Conservation (phyloP, 768 basidiomycete species). For the Auricularia heimuer region DNA sequence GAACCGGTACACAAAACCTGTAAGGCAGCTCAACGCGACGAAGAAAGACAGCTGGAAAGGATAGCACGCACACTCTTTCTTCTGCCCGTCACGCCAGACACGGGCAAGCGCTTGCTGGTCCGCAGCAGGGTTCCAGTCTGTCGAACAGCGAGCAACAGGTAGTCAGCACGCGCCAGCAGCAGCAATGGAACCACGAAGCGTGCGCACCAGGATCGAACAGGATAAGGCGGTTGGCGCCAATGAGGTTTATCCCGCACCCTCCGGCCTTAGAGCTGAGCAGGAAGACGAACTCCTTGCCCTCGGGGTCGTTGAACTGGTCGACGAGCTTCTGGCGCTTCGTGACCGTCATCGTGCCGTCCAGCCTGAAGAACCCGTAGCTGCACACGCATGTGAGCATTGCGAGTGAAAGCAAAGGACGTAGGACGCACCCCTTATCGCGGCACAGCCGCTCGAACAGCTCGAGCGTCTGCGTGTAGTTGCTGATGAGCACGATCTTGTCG, state of each 20-base stretch:
- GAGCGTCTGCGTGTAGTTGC: constrained; percentile 92
- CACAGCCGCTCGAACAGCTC: constrained; percentile 89
- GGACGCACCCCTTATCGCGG: constrained; percentile 64
- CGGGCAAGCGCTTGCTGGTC: constrained; percentile 97
- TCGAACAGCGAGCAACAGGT: not conserved
- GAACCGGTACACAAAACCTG: constrained; percentile 97
- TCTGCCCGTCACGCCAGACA: constrained; percentile 99
- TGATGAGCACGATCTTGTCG: constrained; percentile 95
- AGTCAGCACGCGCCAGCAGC: not conserved
- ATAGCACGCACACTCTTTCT: constrained; percentile 82
- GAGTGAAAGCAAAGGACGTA: not conserved
- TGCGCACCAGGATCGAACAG: constrained; percentile 81
- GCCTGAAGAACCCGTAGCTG: constrained; percentile 82
- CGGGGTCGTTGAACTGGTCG: constrained; percentile 90
- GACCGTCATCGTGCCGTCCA: constrained; percentile 93
- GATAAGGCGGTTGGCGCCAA: constrained; percentile 92
- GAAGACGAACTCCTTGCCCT: constrained; percentile 90
- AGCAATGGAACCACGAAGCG: not conserved
- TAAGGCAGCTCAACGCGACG: constrained; percentile 1
- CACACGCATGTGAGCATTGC: constrained; percentile 6
- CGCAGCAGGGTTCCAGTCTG: constrained; percentile 97
- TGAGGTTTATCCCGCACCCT: constrained; percentile 93
- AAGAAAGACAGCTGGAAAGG: not conserved
- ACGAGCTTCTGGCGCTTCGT: constrained; percentile 91
- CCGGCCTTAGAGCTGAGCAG: constrained; percentile 91